Base-by-base conservation (phyloP, 768 basidiomycete genomes). In the Termitomyces sp. region DNA sequence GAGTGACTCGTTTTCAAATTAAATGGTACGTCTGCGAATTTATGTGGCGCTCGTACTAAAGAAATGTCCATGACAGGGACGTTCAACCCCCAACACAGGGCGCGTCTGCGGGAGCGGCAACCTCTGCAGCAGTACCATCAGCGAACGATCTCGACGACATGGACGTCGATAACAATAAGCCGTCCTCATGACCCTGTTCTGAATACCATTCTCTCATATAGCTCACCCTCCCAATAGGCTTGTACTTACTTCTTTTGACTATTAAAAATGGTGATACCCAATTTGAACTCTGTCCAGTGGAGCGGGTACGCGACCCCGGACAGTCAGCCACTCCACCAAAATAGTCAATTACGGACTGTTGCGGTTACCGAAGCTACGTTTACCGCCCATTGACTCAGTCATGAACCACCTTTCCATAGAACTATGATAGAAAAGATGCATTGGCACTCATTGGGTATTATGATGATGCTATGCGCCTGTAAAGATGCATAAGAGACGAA, bases 1-100 rank as follows among this genome's bases (percentile, higher is more conserved):
- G 95, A 50, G 97, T 99, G 40, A 99, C 97, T 53, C 81, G 95
- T 53, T 93, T 92, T 67, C 89, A 92, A 69, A 93, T 93, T 62
- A 91, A 89, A 74, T 93, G 91, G 91, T 88, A 60, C 16, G 88
- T 64, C 28, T 49, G 23, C 20, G n/a, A 9, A 36, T 6, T 32
- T 7, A 28, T 18, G n/a, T 13, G 13, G 16, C 16, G 43, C 26
- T 30, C 38, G 28, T 13, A 36, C 33, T 56, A 14, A 62, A 44
- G 40, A 43, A 28, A 23, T 13, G 51, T 4, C 38, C 32, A 43
- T 16, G 6, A 4, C 30, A 91, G 89, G 89, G 89, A 91, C 67
- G 81, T 88, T 12, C 70, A 76, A 35, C 82, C 84, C 20, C 79
- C 83, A 38, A 71, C 75, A 40, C 75, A 70, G 20, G 70, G 71